phyloP scores from a whole-genome alignment of 495 filamentous ascomycete species.

The Aspergillus incahuasiensis region DNA sequence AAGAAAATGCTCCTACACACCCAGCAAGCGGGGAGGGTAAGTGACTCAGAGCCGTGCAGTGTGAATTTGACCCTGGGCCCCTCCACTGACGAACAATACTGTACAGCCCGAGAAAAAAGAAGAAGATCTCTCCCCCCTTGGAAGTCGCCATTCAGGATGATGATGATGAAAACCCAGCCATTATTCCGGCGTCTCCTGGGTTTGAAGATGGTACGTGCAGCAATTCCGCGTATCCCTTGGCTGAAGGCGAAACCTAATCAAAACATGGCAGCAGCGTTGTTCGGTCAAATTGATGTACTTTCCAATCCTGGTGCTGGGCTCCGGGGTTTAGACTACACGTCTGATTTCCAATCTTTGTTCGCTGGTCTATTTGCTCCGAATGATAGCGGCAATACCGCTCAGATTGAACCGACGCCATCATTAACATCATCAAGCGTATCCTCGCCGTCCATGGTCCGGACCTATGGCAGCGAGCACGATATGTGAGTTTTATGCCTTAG shows the following conservation, averaged over 20 bases:
- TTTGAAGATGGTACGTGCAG: constrained; percentile 35
- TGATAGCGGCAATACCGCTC: constrained; percentile 18
- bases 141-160: constrained; percentile 23
- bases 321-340: constrained; percentile 36
- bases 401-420: constrained; percentile 32
- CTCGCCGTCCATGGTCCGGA: constrained; percentile 31
- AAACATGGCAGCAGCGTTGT: constrained; percentile 30
- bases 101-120: constrained; percentile 46
- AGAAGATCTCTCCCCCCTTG: constrained; percentile 25
- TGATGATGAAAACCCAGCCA: constrained; percentile 18
- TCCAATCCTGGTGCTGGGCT: constrained; percentile 42
- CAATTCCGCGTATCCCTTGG: not conserved
- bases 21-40: constrained; percentile 46
- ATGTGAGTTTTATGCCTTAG: constrained; percentile 28
- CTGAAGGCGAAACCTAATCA: constrained; percentile 12
- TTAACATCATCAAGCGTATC: constrained; percentile 25
- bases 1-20: constrained; percentile 51
- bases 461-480: constrained; percentile 39
- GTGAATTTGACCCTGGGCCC: too few relatives aligned
- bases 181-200: constrained; percentile 19
- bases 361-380: constrained; percentile 29
- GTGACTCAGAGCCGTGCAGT: too few relatives aligned
- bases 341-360: constrained; percentile 37
- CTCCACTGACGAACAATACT: too few relatives aligned
- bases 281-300: constrained; percentile 41